Evolutionary conservation across 164 flowering plant species (phyloP), one percentile per base, ranked within the genome.

Genomic region (Magnolia officinalis): DNA sequence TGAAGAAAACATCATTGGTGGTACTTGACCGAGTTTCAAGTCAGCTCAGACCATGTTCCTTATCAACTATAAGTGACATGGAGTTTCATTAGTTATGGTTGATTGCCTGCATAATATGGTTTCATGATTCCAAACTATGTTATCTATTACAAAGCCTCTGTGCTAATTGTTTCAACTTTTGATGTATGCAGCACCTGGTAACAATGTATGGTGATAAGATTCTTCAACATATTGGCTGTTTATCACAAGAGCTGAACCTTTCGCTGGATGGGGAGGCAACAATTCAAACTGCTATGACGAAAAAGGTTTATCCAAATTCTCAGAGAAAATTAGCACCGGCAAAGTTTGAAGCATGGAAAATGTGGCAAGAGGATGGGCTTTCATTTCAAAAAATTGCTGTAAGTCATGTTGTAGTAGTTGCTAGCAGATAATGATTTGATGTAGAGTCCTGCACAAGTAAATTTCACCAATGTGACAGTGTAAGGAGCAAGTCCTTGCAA

Each of bases 311-410:
- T 68, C 74, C 84, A 73, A 85, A 31, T 37, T 73, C 72, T 5
- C 79, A 75, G 65, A 80, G 75, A 73, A 83, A 82, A 26, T 52
- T 87, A 55, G 51, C 84, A 20, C 85, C 89, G 10, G 89, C 90
- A 7, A 89, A 88, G 82, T 81, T 80, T 70, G 87, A 86, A 68
- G 90, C 92, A 37, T 89, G 92, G 92, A 88, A 81, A 76, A 84
- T 81, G 90, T 89, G 90, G 90, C 84, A 82, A 76, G 88, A 85
- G 78, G 85, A 87, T 71, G 86, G 89, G 29, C 82, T 85, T 20
- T 75, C 89, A 8, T 31, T 83, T 78, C 75, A 82, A 50, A 63
- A 81, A 72, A 84, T 89, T 82, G 90, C 90, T 67, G 92, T 89
- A 83, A 73, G 85, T 68, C 71, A 26, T 78, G 73, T 23, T 59